Conservation (phyloP, 176 grass and related monocot species). For the Triticum turgidum region DNA sequence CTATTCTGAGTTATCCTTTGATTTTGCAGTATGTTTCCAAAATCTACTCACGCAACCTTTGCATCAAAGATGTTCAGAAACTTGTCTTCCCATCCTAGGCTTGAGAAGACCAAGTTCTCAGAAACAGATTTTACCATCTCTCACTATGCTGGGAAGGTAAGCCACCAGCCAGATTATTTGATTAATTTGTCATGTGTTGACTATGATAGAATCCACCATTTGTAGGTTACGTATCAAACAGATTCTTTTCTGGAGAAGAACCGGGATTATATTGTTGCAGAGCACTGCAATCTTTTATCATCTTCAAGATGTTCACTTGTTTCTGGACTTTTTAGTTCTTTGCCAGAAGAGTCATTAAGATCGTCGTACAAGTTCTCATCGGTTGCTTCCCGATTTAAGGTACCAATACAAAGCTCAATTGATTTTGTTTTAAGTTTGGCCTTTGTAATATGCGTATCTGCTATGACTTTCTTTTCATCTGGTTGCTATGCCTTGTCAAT, state of each 20-base stretch:
- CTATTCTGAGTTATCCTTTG: constrained; percentile 2
- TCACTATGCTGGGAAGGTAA: constrained; percentile 98
- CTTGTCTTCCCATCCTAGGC: constrained; percentile 75
- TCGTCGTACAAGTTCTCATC: constrained; percentile 98
- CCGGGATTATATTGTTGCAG: constrained; percentile 94
- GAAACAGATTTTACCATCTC: constrained; percentile 96
- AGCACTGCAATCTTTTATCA: constrained; percentile 93
- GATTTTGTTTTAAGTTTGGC: not conserved
- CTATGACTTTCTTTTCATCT: not conserved
- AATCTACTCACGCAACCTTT: constrained; percentile 92
- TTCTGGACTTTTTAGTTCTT: constrained; percentile 80
- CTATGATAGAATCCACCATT: constrained; percentile 7
- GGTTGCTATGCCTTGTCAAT: not conserved
- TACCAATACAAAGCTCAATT: constrained; percentile 27
- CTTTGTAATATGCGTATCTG: constrained; percentile 19
- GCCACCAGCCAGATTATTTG: not conserved
- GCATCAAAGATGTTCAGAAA: constrained; percentile 90
- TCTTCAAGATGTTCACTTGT: constrained; percentile 84
- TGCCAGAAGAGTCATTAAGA: constrained; percentile 91
- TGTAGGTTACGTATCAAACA: constrained; percentile 94
- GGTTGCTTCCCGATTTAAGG: constrained; percentile 98
- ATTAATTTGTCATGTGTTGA: constrained; percentile 23
- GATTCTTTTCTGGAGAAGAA: constrained; percentile 98
- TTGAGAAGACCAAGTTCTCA: constrained; percentile 94
- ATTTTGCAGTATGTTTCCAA: constrained; percentile 90